A percentile compares a stretch with the other conserved stretches of the same genome.
These are phyloP conservation scores for Ogataea glucozyma DNA, from an alignment of 805 yeast species.

Conservation along the genomic window DNA sequence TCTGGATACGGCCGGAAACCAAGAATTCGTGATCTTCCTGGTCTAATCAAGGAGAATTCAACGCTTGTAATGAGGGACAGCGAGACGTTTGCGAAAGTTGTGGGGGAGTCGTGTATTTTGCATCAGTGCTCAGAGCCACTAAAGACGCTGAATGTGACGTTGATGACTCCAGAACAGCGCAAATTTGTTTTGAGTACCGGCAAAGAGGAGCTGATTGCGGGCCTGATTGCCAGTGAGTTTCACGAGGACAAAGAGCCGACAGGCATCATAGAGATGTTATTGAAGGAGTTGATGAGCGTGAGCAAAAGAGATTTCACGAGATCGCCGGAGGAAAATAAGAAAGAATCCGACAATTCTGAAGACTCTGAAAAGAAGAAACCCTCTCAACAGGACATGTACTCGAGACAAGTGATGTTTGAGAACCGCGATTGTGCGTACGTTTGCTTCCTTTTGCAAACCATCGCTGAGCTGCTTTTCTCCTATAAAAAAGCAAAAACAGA, in stretches of 20 bases:
- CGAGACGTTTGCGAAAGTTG: constrained; percentile 25
- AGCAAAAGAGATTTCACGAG: constrained; percentile 30
- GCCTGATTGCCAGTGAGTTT: neutral
- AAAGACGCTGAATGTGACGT: constrained; percentile 21
- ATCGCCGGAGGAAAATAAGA: constrained; percentile 23
- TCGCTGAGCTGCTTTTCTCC: constrained; percentile 73
- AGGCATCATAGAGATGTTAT: constrained; percentile 63
- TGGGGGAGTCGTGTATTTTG: constrained; percentile 24
- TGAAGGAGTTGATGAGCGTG: constrained; percentile 61
- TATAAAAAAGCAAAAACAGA: constrained; percentile 82
- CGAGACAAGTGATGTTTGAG: constrained; percentile 37
- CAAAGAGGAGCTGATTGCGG: neutral
- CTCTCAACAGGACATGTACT: constrained; percentile 22
- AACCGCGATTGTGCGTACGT: constrained; percentile 65
- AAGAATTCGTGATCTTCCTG: constrained; percentile 45
- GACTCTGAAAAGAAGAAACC: constrained; percentile 23
- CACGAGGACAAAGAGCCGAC: constrained; percentile 27
- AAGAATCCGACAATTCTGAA: constrained; percentile 19
- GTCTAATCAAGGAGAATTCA: constrained; percentile 51
- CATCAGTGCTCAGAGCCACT: constrained; percentile 23
- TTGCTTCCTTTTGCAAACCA: constrained; percentile 63
- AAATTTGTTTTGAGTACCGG: constrained; percentile 9
- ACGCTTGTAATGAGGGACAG: constrained; percentile 44
- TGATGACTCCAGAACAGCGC: constrained; percentile 27
- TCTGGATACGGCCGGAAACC: constrained; percentile 11